Evolutionary conservation across 139 green algal species (phyloP).

Genomic region (Micractinium conductrix): DNA sequence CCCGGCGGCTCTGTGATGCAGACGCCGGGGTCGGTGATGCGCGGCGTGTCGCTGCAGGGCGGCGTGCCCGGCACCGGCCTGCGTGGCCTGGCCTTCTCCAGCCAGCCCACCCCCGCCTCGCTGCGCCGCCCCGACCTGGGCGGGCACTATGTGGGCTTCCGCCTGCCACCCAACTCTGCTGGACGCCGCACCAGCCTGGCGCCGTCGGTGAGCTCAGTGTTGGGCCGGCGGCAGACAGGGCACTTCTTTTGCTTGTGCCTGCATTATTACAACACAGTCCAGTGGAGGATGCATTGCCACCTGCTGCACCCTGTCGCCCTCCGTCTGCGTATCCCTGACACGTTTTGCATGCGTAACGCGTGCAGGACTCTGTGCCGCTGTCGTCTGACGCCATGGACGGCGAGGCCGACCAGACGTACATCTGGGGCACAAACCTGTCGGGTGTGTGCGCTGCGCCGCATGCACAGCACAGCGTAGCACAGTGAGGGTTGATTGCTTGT

Average conservation of each 20-base stretch:
- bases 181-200: constrained; percentile 38
- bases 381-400: constrained; percentile 42
- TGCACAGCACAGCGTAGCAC: no score
- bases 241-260: no score
- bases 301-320: no score
- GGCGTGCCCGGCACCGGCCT: constrained; percentile 7
- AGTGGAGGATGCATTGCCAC: no score
- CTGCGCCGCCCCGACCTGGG: constrained; percentile 34
- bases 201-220: constrained; percentile 29
- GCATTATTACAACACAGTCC: no score
- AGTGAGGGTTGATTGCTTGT: no score
- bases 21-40: neutral
- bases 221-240: no score
- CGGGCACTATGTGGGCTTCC: constrained; percentile 49
- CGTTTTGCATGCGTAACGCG: no score
- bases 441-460: constrained; percentile 29
- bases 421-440: constrained; percentile 92
- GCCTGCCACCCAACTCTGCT: neutral
- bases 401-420: constrained; percentile 66
- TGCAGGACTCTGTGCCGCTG: constrained; percentile 39
- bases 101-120: neutral
- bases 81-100: neutral
- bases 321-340: no score
- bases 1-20: constrained; percentile 19
- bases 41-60: neutral